Base-by-base conservation (phyloP, 257 asterid species). In the Nicotiana tomentosiformis region DNA sequence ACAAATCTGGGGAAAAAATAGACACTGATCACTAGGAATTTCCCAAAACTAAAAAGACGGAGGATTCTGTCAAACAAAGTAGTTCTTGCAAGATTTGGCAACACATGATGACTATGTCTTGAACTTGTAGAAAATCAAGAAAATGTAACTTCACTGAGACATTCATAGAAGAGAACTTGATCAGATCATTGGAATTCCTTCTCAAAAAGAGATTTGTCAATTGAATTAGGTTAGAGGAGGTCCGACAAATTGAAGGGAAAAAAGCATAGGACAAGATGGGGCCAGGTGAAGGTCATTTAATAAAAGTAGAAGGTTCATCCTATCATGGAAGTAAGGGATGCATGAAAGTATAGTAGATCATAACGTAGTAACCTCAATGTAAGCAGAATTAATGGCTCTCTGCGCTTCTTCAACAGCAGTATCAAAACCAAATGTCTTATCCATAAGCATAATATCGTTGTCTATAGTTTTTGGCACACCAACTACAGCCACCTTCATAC, bases 351-450 rank as follows among this genome's bases (percentile, higher is more conserved):
- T 33, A 77, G 77, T n/a, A 51, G 20, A 16, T 46, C 72, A 37
- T 26, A 29, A 74, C 14, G 43, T 26, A 66, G 49, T 82, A 23
- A 94, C 99, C 97, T 96, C 99, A 51, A 91, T 94, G 86, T 96
- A 94, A 74, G 99, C 97, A 56, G 97, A 89, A 86, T 94, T 87
- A 32, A 96, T 96, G 67, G 99, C 99, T 87, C 99, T 88, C 86
- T 96, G 99, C 51, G 99, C 98, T 90, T 96, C 99, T 90, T 96
- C 99, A 77, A 96, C 99, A 65, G 99, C 99, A 61, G 99, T 96
- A 90, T 96, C 99, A 83, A 96, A 96, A 84, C 99, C 99, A 86
- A 96, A 96, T 62, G 99, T 93, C 85, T 94, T 96, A 87, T 96
- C 99, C 97, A 96, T 96, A 82, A 91, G 95, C 89, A 93, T 84